These are phyloP conservation scores for Kluyveromyces sp. DNA, from an alignment of 1,139 yeast species.

Conservation along the genomic window DNA sequence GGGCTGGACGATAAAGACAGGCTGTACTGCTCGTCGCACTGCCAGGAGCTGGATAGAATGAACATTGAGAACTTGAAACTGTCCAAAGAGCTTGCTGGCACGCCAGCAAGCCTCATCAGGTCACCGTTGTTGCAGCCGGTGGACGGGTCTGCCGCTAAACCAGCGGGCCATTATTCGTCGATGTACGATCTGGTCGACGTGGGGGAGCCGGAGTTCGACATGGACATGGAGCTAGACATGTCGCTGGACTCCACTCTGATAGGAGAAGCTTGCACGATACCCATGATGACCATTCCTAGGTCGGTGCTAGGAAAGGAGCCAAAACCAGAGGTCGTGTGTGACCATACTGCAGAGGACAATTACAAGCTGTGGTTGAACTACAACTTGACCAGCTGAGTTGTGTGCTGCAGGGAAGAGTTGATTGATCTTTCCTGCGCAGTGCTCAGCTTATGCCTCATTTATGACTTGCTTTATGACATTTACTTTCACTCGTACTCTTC, in stretches of 20 bases:
- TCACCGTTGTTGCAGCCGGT: conserved; percentile 13
- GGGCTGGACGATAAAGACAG: conserved; percentile 33
- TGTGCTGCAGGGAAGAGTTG: too few relatives aligned
- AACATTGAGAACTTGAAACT: conserved; percentile 7
- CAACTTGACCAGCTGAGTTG: conserved; percentile 8
- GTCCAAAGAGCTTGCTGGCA: conserved; percentile 9
- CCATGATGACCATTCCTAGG: conserved; percentile 8
- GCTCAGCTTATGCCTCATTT: neutral
- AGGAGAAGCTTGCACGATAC: conserved; percentile 7
- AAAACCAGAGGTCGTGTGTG: conserved; percentile 8
- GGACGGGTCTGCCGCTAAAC: conserved; percentile 5
- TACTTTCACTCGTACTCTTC: neutral
- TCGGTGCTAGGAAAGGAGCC: neutral
- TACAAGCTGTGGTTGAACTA: conserved; percentile 26
- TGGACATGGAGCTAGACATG: conserved; percentile 5
- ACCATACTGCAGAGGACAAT: conserved; percentile 26
- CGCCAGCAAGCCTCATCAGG: conserved; percentile 12
- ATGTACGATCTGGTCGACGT: too few relatives aligned
- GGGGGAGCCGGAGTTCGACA: neutral
- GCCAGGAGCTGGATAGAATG: conserved; percentile 42
- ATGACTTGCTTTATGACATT: neutral
- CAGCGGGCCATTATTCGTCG: neutral
- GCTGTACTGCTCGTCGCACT: conserved; percentile 55
- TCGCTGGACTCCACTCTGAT: conserved; percentile 2
- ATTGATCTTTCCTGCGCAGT: too few relatives aligned